Percentiles rank a stretch among this genome's conserved stretches.
These are phyloP conservation scores for Leptodermis oblonga DNA, from an alignment of 257 asterid genomes.

Conservation along the genomic window DNA sequence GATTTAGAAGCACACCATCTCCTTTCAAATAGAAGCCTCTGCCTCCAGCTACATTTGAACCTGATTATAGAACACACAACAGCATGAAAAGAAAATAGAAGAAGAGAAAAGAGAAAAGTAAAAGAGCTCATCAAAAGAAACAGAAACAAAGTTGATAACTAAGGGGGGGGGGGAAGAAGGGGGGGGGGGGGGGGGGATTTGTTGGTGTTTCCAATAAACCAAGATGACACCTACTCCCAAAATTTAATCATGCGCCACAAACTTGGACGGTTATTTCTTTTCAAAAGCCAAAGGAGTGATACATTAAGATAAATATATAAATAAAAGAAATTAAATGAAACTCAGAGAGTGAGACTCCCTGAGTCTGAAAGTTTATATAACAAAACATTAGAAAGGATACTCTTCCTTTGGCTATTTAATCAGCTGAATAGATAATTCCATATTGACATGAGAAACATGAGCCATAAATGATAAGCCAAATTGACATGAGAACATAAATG, in stretches of 20 bases:
- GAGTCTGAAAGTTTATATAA: not conserved
- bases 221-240: not conserved
- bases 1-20: conserved; percentile 79
- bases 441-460: not conserved
- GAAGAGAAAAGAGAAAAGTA: not conserved
- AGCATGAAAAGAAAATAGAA: not conserved
- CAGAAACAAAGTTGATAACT: not conserved
- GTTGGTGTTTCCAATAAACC: not conserved
- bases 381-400: not conserved
- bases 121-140: not conserved
- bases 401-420: not conserved
- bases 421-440: not conserved
- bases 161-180: not conserved
- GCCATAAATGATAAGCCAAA: too few relatives aligned
- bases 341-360: not conserved
- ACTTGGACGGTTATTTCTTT: not conserved
- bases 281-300: not conserved
- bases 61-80: conserved; percentile 26
- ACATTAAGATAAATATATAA: not conserved
- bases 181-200: too few relatives aligned
- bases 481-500: too few relatives aligned
- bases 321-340: not conserved
- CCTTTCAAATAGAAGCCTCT: conserved; percentile 86
- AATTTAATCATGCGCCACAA: not conserved
- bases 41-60: conserved; percentile 95